Evolutionary conservation across 495 filamentous ascomycete genomes (phyloP).

Genomic region (Astrocystis sublimbata): DNA sequence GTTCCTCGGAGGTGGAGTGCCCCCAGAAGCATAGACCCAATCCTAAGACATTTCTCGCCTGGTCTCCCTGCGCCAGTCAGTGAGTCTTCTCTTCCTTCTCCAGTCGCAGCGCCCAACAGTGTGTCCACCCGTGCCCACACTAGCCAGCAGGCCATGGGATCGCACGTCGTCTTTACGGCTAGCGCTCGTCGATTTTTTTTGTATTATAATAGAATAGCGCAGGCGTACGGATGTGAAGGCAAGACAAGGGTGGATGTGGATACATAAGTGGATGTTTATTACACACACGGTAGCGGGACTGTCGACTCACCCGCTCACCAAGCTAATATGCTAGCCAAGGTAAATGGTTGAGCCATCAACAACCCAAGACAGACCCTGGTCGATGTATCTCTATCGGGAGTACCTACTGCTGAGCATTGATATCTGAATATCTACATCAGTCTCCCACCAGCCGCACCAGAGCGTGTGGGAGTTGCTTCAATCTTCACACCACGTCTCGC

Average conservation of each 20-base stretch:
- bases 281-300: constrained; percentile 25
- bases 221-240: constrained; percentile 28
- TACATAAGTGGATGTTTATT: constrained; percentile 30
- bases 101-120: constrained; percentile 4
- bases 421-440: constrained; percentile 41
- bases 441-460: constrained; percentile 24
- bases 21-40: constrained; percentile 34
- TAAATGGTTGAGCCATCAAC: constrained; percentile 31
- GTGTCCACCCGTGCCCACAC: constrained; percentile 18
- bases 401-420: constrained; percentile 14
- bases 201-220: constrained; percentile 41
- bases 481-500: constrained; percentile 15
- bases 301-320: constrained; percentile 24
- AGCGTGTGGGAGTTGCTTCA: constrained; percentile 5
- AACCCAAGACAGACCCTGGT: constrained; percentile 30
- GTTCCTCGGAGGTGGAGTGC: constrained; percentile 28
- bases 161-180: constrained; percentile 36
- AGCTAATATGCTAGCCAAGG: constrained; percentile 10
- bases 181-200: constrained; percentile 36
- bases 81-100: constrained; percentile 9
- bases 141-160: neutral
- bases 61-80: constrained; percentile 21
- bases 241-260: constrained; percentile 31
- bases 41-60: constrained; percentile 28
- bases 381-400: neutral